Percentiles rank a stretch among this genome's conserved stretches.
Evolutionary conservation across 257 asterid species (phyloP).

Genomic region (Rhazya stricta): DNA sequence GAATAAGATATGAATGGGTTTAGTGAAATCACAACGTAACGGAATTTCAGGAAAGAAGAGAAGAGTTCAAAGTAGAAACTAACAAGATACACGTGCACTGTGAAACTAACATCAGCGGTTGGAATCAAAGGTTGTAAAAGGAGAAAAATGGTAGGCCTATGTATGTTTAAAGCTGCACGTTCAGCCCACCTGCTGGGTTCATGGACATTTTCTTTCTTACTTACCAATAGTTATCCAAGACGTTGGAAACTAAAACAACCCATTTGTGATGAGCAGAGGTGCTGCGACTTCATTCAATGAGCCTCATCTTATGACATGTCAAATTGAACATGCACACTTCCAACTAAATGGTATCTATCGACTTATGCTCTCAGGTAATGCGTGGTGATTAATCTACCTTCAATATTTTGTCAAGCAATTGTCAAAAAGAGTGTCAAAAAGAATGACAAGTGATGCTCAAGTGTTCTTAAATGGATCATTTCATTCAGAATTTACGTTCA

Average conservation of each 20-base stretch:
- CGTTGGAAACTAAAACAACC: not conserved
- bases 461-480: not conserved
- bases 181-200: not conserved
- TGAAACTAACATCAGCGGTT: too few relatives aligned
- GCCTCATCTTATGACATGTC: not conserved
- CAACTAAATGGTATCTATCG: not conserved
- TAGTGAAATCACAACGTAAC: not conserved
- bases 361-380: not conserved
- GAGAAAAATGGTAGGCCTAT: not conserved
- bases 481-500: not conserved
- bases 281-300: not conserved
- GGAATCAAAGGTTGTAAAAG: not conserved
- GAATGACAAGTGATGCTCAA: not conserved
- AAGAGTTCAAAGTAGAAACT: not conserved
- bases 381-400: not conserved
- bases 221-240: not conserved
- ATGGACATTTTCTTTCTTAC: not conserved
- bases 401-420: not conserved
- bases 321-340: not conserved
- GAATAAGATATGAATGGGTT: not conserved
- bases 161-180: not conserved
- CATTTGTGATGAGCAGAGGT: not conserved
- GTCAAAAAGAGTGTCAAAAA: not conserved
- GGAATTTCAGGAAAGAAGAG: not conserved
- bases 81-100: not conserved